phyloP scores from a whole-genome alignment of 116 monocot genomes.

The Posidonia oceanica region DNA sequence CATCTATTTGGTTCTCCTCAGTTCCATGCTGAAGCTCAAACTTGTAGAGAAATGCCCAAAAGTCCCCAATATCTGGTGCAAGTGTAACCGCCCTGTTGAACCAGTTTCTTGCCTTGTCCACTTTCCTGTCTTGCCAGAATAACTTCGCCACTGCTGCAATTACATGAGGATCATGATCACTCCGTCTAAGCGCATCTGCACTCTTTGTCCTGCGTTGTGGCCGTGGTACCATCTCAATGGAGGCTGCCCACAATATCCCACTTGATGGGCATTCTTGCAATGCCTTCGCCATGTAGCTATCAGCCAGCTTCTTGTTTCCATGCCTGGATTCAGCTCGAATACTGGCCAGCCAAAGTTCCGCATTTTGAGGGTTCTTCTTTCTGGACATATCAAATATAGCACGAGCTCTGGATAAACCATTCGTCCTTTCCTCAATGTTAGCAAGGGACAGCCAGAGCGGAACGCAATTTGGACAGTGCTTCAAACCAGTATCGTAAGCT shows the following conservation, averaged over 20 bases:
- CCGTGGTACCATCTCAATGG: conserved; percentile 87
- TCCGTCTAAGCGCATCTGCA: conserved; percentile 71
- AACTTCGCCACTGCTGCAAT: conserved; percentile 81
- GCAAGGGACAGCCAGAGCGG: conserved; percentile 92
- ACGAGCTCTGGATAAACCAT: conserved; percentile 78
- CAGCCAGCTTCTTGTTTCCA: conserved; percentile 84
- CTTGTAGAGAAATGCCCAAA: conserved; percentile 79
- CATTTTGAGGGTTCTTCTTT: conserved; percentile 74
- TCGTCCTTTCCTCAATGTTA: conserved; percentile 68
- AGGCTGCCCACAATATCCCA: conserved; percentile 87
- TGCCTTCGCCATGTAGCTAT: conserved; percentile 86
- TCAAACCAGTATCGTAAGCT: conserved; percentile 71
- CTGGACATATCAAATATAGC: conserved; percentile 79
- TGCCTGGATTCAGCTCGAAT: conserved; percentile 78
- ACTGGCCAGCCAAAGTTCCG: conserved; percentile 94
- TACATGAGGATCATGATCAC: conserved; percentile 81
- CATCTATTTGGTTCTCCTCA: conserved; percentile 75
- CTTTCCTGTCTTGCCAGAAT: conserved; percentile 95
- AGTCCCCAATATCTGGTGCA: conserved; percentile 84
- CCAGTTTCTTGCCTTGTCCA: conserved; percentile 93
- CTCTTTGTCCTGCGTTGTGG: conserved; percentile 76
- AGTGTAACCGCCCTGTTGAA: conserved; percentile 89
- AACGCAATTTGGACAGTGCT: conserved; percentile 61
- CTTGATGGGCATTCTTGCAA: conserved; percentile 91
- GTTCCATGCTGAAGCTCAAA: conserved; percentile 95